These are phyloP conservation scores for Penicillium psychrofluorescens DNA, from an alignment of 495 filamentous ascomycete species.

Conservation along the genomic window DNA sequence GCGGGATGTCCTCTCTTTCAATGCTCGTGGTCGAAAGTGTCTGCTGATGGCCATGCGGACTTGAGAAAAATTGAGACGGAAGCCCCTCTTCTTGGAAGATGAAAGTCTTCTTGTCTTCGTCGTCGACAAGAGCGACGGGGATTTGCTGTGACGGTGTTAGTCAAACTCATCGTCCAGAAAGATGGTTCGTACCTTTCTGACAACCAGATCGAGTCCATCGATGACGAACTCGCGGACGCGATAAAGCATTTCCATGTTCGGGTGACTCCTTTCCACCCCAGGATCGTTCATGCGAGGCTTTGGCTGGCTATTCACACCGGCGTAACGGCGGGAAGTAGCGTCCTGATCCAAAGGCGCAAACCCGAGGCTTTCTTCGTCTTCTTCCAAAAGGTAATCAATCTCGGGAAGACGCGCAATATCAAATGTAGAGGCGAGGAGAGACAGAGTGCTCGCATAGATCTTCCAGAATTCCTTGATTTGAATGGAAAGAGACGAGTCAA, in stretches of 20 bases:
- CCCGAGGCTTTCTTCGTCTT: slow-evolving; percentile 70
- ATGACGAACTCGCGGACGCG: slow-evolving; percentile 61
- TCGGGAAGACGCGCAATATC: slow-evolving; percentile 47
- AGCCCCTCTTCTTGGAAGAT: slow-evolving; percentile 51
- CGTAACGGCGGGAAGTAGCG: slow-evolving; percentile 42
- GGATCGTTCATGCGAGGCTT: slow-evolving; percentile 52
- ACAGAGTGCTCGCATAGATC: slow-evolving; percentile 59
- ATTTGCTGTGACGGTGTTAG: slow-evolving; percentile 26
- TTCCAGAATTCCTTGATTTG: slow-evolving; percentile 65
- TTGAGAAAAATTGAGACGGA: slow-evolving; percentile 40
- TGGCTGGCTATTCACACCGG: slow-evolving; percentile 27
- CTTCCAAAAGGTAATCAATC: slow-evolving; percentile 64
- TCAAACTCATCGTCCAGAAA: neutral
- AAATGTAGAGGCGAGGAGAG: slow-evolving; percentile 56
- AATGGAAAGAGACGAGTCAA: slow-evolving; percentile 48
- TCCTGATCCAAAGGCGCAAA: slow-evolving; percentile 58
- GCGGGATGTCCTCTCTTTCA: slow-evolving; percentile 38
- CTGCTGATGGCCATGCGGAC: slow-evolving; percentile 30
- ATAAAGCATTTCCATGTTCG: slow-evolving; percentile 64
- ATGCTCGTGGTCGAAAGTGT: slow-evolving; percentile 32
- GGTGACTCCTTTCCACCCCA: slow-evolving; percentile 50
- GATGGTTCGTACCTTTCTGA: slow-evolving; percentile 37
- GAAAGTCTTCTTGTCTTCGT: slow-evolving; percentile 44
- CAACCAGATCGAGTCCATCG: slow-evolving; percentile 53
- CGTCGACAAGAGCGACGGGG: slow-evolving; percentile 38